A percentile compares a stretch with the other conserved stretches of the same genome.
Conservation (phyloP, 345 rosid genomes). For the Capsella bursapastoris region DNA sequence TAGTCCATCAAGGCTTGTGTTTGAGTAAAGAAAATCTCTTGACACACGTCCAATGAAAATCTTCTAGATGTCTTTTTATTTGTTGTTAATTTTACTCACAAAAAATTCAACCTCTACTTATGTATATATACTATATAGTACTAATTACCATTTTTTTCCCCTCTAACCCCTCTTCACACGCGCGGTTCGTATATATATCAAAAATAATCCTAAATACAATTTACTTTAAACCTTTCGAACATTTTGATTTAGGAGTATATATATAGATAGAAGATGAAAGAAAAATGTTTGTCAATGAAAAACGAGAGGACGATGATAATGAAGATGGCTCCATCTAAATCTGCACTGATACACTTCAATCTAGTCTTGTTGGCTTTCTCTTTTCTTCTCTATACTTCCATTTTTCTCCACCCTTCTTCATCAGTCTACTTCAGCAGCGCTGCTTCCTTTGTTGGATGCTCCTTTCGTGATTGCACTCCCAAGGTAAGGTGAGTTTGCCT, state of each 20-base stretch:
- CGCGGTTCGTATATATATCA: constrained; percentile 15
- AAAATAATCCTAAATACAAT: constrained; percentile 20
- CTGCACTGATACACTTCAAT: constrained; percentile 66
- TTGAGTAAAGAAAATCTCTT: constrained; percentile 46
- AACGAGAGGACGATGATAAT: constrained; percentile 44
- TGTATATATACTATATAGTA: neutral
- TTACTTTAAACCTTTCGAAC: constrained; percentile 20
- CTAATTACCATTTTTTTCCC: constrained; percentile 15
- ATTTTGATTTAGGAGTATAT: constrained; percentile 26
- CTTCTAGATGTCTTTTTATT: constrained; percentile 42
- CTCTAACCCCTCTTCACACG: constrained; percentile 1
- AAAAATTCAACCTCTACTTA: constrained; percentile 42
- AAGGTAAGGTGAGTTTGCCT: constrained; percentile 88
- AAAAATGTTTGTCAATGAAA: constrained; percentile 36
- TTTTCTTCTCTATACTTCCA: constrained; percentile 58
- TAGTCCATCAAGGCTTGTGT: constrained; percentile 34
- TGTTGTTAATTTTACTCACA: constrained; percentile 27
- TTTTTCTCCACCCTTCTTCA: constrained; percentile 75
- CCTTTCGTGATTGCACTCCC: constrained; percentile 76
- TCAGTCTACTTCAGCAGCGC: constrained; percentile 60
- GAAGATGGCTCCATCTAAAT: constrained; percentile 68
- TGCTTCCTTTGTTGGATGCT: constrained; percentile 74
- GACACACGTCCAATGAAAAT: constrained; percentile 56
- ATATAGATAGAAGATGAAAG: constrained; percentile 49
- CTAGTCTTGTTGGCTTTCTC: constrained; percentile 66